Base-by-base conservation (phyloP, 495 filamentous ascomycete genomes). In the Stereocaulon alpinum region DNA sequence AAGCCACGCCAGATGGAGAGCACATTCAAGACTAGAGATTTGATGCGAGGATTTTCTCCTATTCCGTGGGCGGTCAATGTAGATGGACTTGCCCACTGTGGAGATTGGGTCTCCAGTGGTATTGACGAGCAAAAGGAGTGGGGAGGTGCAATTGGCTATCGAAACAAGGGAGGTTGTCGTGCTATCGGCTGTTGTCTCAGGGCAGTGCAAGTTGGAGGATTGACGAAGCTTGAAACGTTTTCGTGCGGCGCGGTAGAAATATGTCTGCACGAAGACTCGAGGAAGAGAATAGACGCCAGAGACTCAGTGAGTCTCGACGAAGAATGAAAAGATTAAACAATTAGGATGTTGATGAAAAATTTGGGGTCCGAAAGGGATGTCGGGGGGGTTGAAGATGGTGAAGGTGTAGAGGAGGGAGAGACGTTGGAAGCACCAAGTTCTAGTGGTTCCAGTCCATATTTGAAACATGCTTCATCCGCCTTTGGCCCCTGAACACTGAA, bases 301-400 rank as follows among this genome's bases (percentile, higher is more conserved):
- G 44, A 15, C 22, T 43, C 37, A 47, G 7, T 11, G 40, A 44
- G 50, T 27, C 34, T 22, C 18, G 59, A 47, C 37, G 50, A 52
- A 58, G 49, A 62, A 55, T 45, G 58, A 37, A 56, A 58, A 44
- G 60, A 60, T 60, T 63, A 58, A 37, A 20, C 42, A 56, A 54
- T 55, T 53, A 61, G 27, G 51, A 43, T 15, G 37, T 41, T 20
- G 54, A 56, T 34, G 37, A 22, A 12, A 24, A 58, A 50, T 17
- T 17, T 17, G 56, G 3, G 44, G 29, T 58, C 56, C 40, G 30
- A 58, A 58, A 58, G 56, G 56, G 48, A 27, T 49, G 56, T 50
- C 44, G 56, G 29, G 56, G 29, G 48, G 32, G 22, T 27, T 37
- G 44, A 24, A 20, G 30, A 40, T 47, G 17, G 27, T 4, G 34